These are phyloP conservation scores for Leccinum uliginosum DNA, from an alignment of 768 basidiomycete species.

Conservation along the genomic window DNA sequence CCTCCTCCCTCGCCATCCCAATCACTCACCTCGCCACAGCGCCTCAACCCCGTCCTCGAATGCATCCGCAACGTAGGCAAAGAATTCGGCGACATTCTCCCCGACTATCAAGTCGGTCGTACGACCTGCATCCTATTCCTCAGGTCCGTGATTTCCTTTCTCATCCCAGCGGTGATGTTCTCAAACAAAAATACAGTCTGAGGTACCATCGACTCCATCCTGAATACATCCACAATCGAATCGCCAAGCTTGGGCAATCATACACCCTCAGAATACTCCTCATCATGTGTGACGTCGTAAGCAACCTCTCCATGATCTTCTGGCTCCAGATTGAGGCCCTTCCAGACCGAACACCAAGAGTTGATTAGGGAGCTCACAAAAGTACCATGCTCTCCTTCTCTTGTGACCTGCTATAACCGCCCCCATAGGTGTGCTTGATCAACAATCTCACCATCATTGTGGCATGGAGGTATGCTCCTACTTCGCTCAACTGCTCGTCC, in stretches of 20 bases:
- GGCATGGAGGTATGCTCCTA: slow-evolving; percentile 72
- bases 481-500: background rate
- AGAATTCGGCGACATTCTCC: slow-evolving; percentile 90
- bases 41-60: slow-evolving; percentile 86
- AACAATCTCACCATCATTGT: slow-evolving; percentile 92
- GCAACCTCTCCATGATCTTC: slow-evolving; percentile 26
- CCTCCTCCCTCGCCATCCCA: background rate
- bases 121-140: slow-evolving; percentile 92
- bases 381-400: slow-evolving; percentile 32
- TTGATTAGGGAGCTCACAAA: slow-evolving; percentile 91
- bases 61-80: slow-evolving; percentile 85
- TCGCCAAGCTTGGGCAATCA: slow-evolving; percentile 76
- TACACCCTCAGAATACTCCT: slow-evolving; percentile 86
- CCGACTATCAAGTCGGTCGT: slow-evolving; percentile 93
- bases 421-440: slow-evolving; percentile 68
- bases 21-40: slow-evolving; percentile 37
- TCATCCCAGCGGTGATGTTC: background rate
- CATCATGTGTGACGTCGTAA: slow-evolving; percentile 86
- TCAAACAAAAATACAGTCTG: slow-evolving; percentile 45
- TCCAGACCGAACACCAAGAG: slow-evolving; percentile 87
- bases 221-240: slow-evolving; percentile 90
- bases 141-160: slow-evolving; percentile 46
- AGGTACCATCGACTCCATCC: slow-evolving; percentile 96
- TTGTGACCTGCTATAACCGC: background rate
- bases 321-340: background rate